Evolutionary conservation across 768 basidiomycete species (phyloP), one percentile per base, ranked within the genome.

Genomic region (Leucocoprinus leucothites): DNA sequence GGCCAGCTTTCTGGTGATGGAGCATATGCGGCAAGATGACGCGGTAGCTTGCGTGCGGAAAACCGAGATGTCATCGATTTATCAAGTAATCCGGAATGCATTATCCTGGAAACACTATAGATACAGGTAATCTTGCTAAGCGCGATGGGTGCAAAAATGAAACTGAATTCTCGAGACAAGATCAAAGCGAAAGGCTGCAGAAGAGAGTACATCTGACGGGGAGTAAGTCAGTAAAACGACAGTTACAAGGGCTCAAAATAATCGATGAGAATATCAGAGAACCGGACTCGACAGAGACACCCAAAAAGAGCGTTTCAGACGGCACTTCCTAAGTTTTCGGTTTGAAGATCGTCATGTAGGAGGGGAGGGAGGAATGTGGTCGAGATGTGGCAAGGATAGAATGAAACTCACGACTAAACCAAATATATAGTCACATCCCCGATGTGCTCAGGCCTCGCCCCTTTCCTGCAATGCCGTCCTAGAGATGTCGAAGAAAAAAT

Each of bases 301-400:
- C 46, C 49, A 44, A 61, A 67, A 62, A 67, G 65, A 69, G 67
- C 61, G 71, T 70, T 77, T 80, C 77, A 70, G 79, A 79, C 79
- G 79, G 79, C 79, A 80, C 79, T 80, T 80, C 79, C 79, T 80
- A 79, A 76, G 69, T 71, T 66, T 70, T 71, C 16, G 38, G 76
- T 76, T 72, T 65, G 64, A 69, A 63, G 66, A 68, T 80, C 78
- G 67, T 80, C 77, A 75, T 71, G 61, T 19, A 56, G 25, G 28
- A 53, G 51, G 52, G 34, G 51, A 13, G 26, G 46, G 34, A 42
- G 21, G 51, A 40, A 16, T 28, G 2, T 21, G 1, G 3, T 5
- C 25, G 21, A 40, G n/a, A n/a, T n/a, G 35, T 2, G 9, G n/a
- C 21, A 18, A 14, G 16, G 14, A 26, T 18, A 24, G 43, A 22